Base-by-base conservation (phyloP, 768 basidiomycete species). In the Mycena polygramma region DNA sequence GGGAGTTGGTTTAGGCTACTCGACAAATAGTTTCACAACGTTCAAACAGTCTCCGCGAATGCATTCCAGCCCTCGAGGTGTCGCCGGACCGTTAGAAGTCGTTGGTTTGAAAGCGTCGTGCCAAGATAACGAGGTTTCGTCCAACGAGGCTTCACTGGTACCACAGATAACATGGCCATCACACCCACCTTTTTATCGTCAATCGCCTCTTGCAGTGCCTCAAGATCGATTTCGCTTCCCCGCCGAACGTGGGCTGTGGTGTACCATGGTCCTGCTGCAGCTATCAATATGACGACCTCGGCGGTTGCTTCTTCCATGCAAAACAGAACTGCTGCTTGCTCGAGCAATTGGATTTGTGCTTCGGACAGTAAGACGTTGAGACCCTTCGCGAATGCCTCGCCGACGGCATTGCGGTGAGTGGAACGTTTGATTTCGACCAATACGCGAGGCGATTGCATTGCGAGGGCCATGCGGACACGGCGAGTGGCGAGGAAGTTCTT, bases 31-130 rank as follows among this genome's bases (percentile, higher is more conserved):
- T n/a, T n/a, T n/a, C n/a, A n/a, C n/a, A n/a, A n/a, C n/a, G n/a
- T n/a, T n/a, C n/a, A n/a, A n/a, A 53, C 52, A 53, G 26, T 30
- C 52, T 53, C n/a, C 52, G 24, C 52, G 26, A 53, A 53, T 30
- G 6, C 26, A 8, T 30, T 24, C 52, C 52, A 53, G 7, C 30
- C 30, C 6, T 24, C 26, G 10, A 53, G n/a, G 8, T 24, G 11
- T 8, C 7, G 8, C 30, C 26, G 11, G 9, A 53, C 9, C 26
- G 24, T 26, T 24, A 9, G 10, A 5, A 53, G 52, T 26, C 52
- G n/a, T 24, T 10, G 9, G 52, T 53, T 17, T 10, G 52, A 53
- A 24, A 8, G 22, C 22, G 24, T 5, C 11, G 52, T 53, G 19
- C 52, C 52, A 11, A 53, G 52, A 30, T 30, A 53, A n/a, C 6